Percentiles rank a stretch among this genome's conserved stretches.
phyloP scores from a whole-genome alignment of 78 protist species.

The Dictyostelium capitatum region DNA sequence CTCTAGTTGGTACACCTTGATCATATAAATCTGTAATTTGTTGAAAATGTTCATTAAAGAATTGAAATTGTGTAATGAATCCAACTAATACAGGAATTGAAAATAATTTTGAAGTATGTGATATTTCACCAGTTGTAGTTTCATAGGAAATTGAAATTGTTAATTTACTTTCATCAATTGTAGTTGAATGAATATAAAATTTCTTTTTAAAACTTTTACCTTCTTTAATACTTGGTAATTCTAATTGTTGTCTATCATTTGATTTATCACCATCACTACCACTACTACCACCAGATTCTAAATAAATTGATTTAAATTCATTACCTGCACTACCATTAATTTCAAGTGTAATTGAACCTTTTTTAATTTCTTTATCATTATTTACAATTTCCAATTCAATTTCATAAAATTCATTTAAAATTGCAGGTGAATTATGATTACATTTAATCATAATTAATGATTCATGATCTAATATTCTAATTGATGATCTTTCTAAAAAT shows the following conservation, averaged over 20 bases:
- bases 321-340: not conserved
- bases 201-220: conserved; percentile 41
- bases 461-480: conserved; percentile 75
- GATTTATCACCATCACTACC: too few relatives aligned
- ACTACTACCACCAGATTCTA: conserved; percentile 3
- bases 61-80: conserved; percentile 67
- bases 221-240: conserved; percentile 33
- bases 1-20: conserved; percentile 26
- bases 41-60: conserved; percentile 53
- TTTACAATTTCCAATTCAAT: conserved; percentile 65
- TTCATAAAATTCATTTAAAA: conserved; percentile 67
- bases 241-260: not conserved
- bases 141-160: conserved; percentile 50
- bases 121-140: conserved; percentile 64
- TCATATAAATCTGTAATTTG: conserved; percentile 46
- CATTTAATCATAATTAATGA: conserved; percentile 73
- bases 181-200: conserved; percentile 23
- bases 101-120: conserved; percentile 60
- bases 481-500: conserved; percentile 80
- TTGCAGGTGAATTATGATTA: conserved; percentile 72
- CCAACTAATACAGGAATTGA: conserved; percentile 59
- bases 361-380: conserved; percentile 65
- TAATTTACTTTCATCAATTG: conserved; percentile 41
- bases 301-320: conserved; percentile 17
- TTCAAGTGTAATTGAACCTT: conserved; percentile 57